Evolutionary conservation across 2,329 filamentous ascomycete species (phyloP).

Genomic region (Calonectria crousiana): DNA sequence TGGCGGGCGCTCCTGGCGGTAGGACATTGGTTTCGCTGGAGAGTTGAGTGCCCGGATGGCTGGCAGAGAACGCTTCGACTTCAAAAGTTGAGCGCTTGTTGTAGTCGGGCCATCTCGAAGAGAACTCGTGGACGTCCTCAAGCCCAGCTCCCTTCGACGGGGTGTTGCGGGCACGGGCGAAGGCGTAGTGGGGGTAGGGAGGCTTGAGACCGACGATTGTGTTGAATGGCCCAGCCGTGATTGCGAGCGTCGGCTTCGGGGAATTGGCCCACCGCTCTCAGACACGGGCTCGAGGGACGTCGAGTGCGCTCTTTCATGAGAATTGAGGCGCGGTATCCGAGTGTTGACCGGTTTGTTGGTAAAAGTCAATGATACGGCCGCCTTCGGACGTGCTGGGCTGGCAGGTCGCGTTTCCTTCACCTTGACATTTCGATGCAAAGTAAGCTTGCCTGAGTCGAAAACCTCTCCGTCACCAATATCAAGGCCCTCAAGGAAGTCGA

Average conservation of each 20-base stretch:
- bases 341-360: slow-evolving; percentile 80
- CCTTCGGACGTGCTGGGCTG: slow-evolving; percentile 78
- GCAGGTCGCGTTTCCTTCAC: slow-evolving; percentile 78
- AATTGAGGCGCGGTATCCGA: slow-evolving; percentile 82
- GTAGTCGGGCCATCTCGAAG: slow-evolving; percentile 73
- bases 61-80: slow-evolving; percentile 74
- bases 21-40: slow-evolving; percentile 61
- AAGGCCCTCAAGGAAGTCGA: slow-evolving; percentile 88
- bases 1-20: slow-evolving; percentile 68
- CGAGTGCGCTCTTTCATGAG: slow-evolving; percentile 78
- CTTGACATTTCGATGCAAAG: slow-evolving; percentile 91
- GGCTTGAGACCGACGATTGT: slow-evolving; percentile 76
- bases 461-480: slow-evolving; percentile 88
- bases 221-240: slow-evolving; percentile 77
- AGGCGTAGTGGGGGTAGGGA: slow-evolving; percentile 71
- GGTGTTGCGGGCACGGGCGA: slow-evolving; percentile 72
- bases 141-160: slow-evolving; percentile 69
- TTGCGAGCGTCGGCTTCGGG: slow-evolving; percentile 70
- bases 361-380: slow-evolving; percentile 90
- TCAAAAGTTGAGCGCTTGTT: slow-evolving; percentile 73
- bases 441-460: slow-evolving; percentile 84
- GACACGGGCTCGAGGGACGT: slow-evolving; percentile 89
- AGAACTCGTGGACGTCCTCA: slow-evolving; percentile 66
- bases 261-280: slow-evolving; percentile 83
- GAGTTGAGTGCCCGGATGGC: slow-evolving; percentile 66